Percentiles rank a stretch among this genome's conserved stretches.
phyloP scores from a whole-genome alignment of 768 basidiomycete species.

The Cystofilobasidium macerans region DNA sequence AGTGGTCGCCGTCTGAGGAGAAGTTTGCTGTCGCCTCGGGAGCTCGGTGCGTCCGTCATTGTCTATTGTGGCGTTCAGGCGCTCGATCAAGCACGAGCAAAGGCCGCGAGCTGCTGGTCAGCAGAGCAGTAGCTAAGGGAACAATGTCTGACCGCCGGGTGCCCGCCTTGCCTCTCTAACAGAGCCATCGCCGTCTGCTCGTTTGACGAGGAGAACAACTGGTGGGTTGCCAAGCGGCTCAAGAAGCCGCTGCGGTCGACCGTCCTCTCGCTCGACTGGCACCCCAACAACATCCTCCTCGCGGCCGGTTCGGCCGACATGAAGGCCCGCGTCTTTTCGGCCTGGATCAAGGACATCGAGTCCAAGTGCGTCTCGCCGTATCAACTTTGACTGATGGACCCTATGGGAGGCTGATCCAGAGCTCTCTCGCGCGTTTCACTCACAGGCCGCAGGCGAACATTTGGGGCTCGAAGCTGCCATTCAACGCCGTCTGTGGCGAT shows the following conservation, averaged over 20 bases:
- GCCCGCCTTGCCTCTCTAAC: constrained; percentile 5
- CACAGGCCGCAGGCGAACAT: constrained; percentile 73
- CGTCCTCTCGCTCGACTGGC: constrained; percentile 90
- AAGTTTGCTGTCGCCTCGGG: constrained; percentile 98
- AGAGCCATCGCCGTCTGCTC: constrained; percentile 93
- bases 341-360: constrained; percentile 97
- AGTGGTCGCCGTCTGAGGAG: constrained; percentile 95
- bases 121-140: too few relatives aligned
- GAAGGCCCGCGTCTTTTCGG: constrained; percentile 95
- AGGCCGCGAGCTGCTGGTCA: too few relatives aligned
- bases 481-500: constrained; percentile 95
- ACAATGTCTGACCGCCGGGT: neutral
- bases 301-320: constrained; percentile 96
- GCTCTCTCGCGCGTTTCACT: neutral
- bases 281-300: constrained; percentile 94
- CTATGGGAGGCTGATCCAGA: too few relatives aligned
- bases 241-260: constrained; percentile 97
- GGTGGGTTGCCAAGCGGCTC: constrained; percentile 95
- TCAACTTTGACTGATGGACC: too few relatives aligned
- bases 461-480: constrained; percentile 97
- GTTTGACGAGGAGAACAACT: constrained; percentile 94
- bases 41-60: constrained; percentile 52
- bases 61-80: neutral
- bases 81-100: too few relatives aligned
- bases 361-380: constrained; percentile 49